A percentile compares a stretch with the other conserved stretches of the same genome.
phyloP scores from a whole-genome alignment of 202 grass and related monocot genomes.

The Zoysia matrella region DNA sequence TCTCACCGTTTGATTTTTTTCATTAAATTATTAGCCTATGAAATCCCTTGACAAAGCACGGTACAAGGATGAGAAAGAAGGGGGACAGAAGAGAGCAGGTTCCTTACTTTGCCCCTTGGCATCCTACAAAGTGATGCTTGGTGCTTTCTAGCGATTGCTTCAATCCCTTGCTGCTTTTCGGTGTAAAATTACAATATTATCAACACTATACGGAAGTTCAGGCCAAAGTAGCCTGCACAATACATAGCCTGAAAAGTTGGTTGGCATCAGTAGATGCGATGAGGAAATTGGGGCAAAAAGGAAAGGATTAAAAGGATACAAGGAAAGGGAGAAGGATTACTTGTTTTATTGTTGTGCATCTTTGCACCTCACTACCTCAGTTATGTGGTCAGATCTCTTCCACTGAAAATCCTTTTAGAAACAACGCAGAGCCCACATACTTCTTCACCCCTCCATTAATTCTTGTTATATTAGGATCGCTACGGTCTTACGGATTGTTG shows the following conservation, averaged over 20 bases:
- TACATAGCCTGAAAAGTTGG: slow-evolving; percentile 25
- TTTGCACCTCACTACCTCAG: slow-evolving; percentile 39
- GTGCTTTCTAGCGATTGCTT: slow-evolving; percentile 34
- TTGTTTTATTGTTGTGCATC: slow-evolving; percentile 31
- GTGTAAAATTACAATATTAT: slow-evolving; percentile 34
- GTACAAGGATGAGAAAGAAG: slow-evolving; percentile 27
- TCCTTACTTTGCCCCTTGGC: slow-evolving; percentile 58
- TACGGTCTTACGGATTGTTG: slow-evolving; percentile 12
- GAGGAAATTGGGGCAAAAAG: slow-evolving; percentile 46
- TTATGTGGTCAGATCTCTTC: slow-evolving; percentile 45
- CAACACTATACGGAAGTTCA: slow-evolving; percentile 16
- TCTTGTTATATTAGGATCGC: slow-evolving; percentile 6
- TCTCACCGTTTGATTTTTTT: slow-evolving; percentile 27
- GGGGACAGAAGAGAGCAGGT: slow-evolving; percentile 34
- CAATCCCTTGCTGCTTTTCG: slow-evolving; percentile 38
- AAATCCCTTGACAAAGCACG: slow-evolving; percentile 28
- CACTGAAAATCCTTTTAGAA: slow-evolving; percentile 21
- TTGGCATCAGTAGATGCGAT: slow-evolving; percentile 12
- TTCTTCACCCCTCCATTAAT: slow-evolving; percentile 34
- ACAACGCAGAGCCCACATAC: slow-evolving; percentile 5
- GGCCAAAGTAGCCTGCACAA: slow-evolving; percentile 40
- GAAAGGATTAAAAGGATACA: slow-evolving; percentile 29
- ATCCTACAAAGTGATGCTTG: slow-evolving; percentile 50
- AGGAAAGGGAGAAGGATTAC: background rate
- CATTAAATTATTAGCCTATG: slow-evolving; percentile 34